Evolutionary conservation across 805 yeast genomes (phyloP).

Genomic region (Cyberlindnera maclurae): DNA sequence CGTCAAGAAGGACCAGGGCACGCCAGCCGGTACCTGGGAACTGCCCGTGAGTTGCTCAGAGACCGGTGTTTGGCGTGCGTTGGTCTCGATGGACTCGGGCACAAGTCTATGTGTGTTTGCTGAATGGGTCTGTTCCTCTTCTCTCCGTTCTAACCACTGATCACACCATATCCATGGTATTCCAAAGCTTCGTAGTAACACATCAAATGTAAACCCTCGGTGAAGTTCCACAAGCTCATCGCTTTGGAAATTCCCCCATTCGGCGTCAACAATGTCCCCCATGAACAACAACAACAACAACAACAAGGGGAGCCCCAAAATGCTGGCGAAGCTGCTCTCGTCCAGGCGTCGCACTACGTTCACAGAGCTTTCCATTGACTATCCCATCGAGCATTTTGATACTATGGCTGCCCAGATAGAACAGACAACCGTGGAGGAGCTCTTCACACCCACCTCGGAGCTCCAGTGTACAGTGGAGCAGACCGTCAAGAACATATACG

Average conservation of each 20-base stretch:
- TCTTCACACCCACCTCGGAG: slow-evolving; percentile 31
- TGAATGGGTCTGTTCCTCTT: slow-evolving; percentile 78
- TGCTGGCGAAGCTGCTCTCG: too few relatives aligned
- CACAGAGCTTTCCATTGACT: slow-evolving; percentile 4
- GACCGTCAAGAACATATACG: slow-evolving; percentile 26
- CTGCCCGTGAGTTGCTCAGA: slow-evolving; percentile 58
- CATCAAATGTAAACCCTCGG: too few relatives aligned
- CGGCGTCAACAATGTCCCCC: too few relatives aligned
- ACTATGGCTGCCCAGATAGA: slow-evolving; percentile 12
- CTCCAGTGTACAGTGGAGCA: slow-evolving; percentile 28
- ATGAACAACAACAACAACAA: too few relatives aligned
- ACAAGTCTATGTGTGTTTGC: slow-evolving; percentile 84
- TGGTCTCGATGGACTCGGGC: slow-evolving; percentile 71
- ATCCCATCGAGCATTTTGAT: slow-evolving; percentile 8
- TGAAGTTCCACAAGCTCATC: too few relatives aligned
- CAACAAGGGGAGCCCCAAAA: too few relatives aligned
- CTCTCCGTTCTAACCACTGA: too few relatives aligned
- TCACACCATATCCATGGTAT: too few relatives aligned
- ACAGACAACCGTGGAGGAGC: slow-evolving; percentile 19
- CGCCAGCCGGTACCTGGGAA: slow-evolving; percentile 51
- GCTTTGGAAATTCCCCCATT: too few relatives aligned
- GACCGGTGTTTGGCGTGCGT: slow-evolving; percentile 75
- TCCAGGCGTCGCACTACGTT: too few relatives aligned
- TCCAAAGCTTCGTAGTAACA: too few relatives aligned
- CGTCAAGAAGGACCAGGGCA: slow-evolving; percentile 38